These are phyloP conservation scores for Chaetomium globosum DNA, from an alignment of 2,329 filamentous ascomycete species.

Conservation along the genomic window DNA sequence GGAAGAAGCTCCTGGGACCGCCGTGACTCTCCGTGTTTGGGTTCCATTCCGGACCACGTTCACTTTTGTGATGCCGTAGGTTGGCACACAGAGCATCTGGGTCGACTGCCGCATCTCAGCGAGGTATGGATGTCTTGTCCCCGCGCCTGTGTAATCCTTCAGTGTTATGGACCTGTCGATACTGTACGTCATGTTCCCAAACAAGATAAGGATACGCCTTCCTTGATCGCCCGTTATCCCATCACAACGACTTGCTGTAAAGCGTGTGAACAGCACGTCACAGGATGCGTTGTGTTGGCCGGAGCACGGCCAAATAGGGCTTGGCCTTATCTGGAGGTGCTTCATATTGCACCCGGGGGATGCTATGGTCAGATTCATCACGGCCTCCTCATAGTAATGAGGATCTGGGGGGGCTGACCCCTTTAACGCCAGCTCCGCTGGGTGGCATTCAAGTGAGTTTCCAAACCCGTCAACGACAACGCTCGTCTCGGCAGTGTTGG, in stretches of 20 bases:
- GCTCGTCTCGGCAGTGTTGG: background rate
- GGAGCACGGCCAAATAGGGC: background rate
- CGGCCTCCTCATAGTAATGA: background rate
- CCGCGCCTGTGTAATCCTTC: slow-evolving; percentile 9
- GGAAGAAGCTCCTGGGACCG: background rate
- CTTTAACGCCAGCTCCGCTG: background rate
- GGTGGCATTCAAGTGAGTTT: slow-evolving; percentile 11
- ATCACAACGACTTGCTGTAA: background rate
- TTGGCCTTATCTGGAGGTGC: background rate
- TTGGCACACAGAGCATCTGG: slow-evolving; percentile 12
- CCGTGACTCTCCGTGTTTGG: background rate
- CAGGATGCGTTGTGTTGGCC: background rate
- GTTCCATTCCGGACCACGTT: slow-evolving; percentile 16
- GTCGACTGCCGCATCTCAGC: background rate
- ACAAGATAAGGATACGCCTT: slow-evolving; percentile 9
- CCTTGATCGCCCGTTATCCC: slow-evolving; percentile 5
- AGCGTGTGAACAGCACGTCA: slow-evolving; percentile 7
- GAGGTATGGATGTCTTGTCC: background rate
- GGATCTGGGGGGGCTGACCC: slow-evolving; percentile 1
- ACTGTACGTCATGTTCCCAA: slow-evolving; percentile 10
- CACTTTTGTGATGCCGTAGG: slow-evolving; percentile 13
- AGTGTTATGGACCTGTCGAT: background rate
- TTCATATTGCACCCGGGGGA: background rate
- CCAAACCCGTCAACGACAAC: slow-evolving; percentile 9
- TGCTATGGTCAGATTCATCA: slow-evolving; percentile 9